These are phyloP conservation scores for Aurinia saxatilis DNA, from an alignment of 345 rosid species.

Conservation along the genomic window DNA sequence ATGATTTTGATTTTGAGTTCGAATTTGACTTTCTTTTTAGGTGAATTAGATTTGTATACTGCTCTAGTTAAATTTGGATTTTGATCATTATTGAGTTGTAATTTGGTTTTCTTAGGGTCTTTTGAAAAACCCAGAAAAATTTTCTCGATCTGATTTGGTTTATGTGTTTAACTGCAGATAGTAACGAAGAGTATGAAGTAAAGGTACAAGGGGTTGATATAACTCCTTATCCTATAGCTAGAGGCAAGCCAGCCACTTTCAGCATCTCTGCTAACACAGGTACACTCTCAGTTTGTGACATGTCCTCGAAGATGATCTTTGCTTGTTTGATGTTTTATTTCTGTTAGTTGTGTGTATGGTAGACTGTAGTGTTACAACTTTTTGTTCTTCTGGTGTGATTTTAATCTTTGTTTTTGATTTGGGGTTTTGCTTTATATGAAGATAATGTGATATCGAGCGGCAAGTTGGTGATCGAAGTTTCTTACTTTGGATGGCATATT, in stretches of 20 bases:
- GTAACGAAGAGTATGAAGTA: conserved; percentile 48
- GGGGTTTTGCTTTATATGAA: conserved; percentile 14
- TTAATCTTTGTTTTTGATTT: background rate
- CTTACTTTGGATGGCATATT: conserved; percentile 80
- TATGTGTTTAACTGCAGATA: conserved; percentile 36
- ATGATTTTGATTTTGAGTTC: background rate
- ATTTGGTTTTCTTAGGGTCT: background rate
- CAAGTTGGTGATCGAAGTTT: conserved; percentile 67
- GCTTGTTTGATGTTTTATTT: background rate
- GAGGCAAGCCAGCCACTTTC: conserved; percentile 59
- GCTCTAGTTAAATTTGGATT: too few relatives aligned
- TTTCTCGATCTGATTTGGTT: conserved; percentile 12
- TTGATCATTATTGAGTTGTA: background rate
- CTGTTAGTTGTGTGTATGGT: background rate
- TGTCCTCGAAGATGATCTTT: background rate
- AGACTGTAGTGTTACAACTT: background rate
- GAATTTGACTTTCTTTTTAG: background rate
- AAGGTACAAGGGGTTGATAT: conserved; percentile 58
- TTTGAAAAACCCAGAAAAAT: background rate
- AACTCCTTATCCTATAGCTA: conserved; percentile 49
- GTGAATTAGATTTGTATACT: background rate
- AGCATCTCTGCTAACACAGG: conserved; percentile 61
- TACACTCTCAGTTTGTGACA: conserved; percentile 1
- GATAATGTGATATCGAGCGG: conserved; percentile 56
- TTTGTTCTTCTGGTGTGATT: background rate